These are phyloP conservation scores for Phytophthora pseudosyringae DNA, from an alignment of 352 stramenopile species.

Conservation along the genomic window DNA sequence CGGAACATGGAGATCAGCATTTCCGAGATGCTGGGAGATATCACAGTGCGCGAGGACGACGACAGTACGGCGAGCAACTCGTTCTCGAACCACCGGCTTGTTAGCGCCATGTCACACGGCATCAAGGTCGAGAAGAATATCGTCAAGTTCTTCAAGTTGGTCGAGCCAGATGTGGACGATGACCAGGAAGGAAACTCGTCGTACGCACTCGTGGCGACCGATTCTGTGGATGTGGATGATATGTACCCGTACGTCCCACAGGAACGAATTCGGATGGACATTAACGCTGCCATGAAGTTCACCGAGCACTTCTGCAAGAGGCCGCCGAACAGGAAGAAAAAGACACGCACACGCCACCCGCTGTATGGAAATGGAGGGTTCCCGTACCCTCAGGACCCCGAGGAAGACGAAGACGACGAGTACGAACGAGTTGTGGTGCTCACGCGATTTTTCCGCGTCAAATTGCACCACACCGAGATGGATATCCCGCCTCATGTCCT, in stretches of 20 bases:
- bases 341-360: conserved; percentile 17
- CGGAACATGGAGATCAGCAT: conserved; percentile 67
- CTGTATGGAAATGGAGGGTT: conserved; percentile 29
- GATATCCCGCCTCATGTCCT: conserved; percentile 39
- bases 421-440: conserved; percentile 45
- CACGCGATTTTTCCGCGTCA: conserved; percentile 41
- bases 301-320: conserved; percentile 45
- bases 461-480: conserved; percentile 45
- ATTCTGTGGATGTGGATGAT: conserved; percentile 62
- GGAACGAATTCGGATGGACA: conserved; percentile 54
- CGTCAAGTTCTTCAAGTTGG: conserved; percentile 52
- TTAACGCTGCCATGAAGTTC: conserved; percentile 54
- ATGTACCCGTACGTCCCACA: conserved; percentile 52
- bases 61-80: conserved; percentile 52
- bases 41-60: conserved; percentile 65
- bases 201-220: conserved; percentile 45
- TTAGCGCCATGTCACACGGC: conserved; percentile 47
- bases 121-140: conserved; percentile 59
- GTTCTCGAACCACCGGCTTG: conserved; percentile 60
- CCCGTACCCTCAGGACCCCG: conserved; percentile 18
- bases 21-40: conserved; percentile 60
- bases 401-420: conserved; percentile 27
- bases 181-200: conserved; percentile 24
- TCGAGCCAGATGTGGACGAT: conserved; percentile 28
- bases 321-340: conserved; percentile 23